Evolutionary conservation across 495 filamentous ascomycete species (phyloP).

Genomic region (Daldinia loculata): DNA sequence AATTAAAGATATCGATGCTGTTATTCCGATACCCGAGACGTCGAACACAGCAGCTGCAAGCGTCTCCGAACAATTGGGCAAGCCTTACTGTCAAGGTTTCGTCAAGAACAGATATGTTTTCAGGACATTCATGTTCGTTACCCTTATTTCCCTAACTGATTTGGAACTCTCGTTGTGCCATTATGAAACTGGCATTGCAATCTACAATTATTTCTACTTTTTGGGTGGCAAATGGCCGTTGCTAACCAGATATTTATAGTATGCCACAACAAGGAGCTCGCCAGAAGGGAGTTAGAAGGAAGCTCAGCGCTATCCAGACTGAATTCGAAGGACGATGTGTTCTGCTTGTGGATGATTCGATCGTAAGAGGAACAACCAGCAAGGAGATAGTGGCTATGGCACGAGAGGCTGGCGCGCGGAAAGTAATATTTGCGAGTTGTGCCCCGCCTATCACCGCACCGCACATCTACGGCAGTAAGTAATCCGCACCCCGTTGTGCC

Average conservation of each 20-base stretch:
- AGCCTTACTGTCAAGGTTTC: slow-evolving; percentile 80
- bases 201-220: background rate
- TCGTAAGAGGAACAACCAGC: slow-evolving; percentile 91
- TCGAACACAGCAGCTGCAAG: slow-evolving; percentile 84
- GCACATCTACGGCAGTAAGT: slow-evolving; percentile 51
- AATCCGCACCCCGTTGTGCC: background rate
- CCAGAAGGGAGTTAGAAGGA: slow-evolving; percentile 79
- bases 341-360: slow-evolving; percentile 89
- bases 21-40: slow-evolving; percentile 90
- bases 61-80: slow-evolving; percentile 78
- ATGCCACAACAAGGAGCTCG: slow-evolving; percentile 70
- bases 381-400: slow-evolving; percentile 93
- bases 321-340: slow-evolving; percentile 89
- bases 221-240: background rate
- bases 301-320: slow-evolving; percentile 83
- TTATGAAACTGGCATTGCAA: background rate
- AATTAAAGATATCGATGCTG: slow-evolving; percentile 87
- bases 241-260: background rate
- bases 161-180: background rate
- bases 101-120: slow-evolving; percentile 97
- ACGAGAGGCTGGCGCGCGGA: slow-evolving; percentile 85
- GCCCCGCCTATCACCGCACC: slow-evolving; percentile 81
- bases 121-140: slow-evolving; percentile 79
- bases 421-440: slow-evolving; percentile 90
- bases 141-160: background rate